Evolutionary conservation across 768 basidiomycete genomes (phyloP), one percentile per base, ranked within the genome.

Genomic region (Leccinellum rugosiceps): DNA sequence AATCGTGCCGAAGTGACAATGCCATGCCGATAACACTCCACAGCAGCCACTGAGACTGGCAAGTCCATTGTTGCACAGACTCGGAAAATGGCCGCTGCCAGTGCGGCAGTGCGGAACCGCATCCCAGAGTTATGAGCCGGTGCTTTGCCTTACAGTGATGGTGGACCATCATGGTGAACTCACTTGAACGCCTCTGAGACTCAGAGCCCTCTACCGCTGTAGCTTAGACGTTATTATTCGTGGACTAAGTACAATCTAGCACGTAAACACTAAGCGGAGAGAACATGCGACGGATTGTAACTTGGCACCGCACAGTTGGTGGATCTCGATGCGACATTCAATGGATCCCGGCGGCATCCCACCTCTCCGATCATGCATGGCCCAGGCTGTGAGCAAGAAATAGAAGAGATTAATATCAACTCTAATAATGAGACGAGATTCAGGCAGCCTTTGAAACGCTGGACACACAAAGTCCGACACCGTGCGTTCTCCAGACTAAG

Each of bases 51-150:
- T 49, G 45, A 30, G n/a, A 44, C 28, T 25, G 35, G 3, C 17
- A 25, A 7, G 3, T 25, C 25, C 59, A 57, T 60, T 60, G 60
- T 60, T 62, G 35, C 30, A 62, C 47, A 13, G 34, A 13, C 61
- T 50, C 32, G 49, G 26, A n/a, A n/a, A 45, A 19, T 23, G 21
- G 21, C 35, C 8, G 3, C n/a, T n/a, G n/a, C n/a, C 34, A 35
- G 34, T 35, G 15, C 7, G 34, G 34, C 34, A 35, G 34, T n/a
- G 35, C 17, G 35, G 35, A 17, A 17, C 35, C 35, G 17, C 35
- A n/a, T n/a, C n/a, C n/a, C n/a, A n/a, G n/a, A n/a, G n/a, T n/a
- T n/a, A n/a, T n/a, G n/a, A n/a, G n/a, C n/a, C n/a, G n/a, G n/a
- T n/a, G n/a, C n/a, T n/a, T n/a, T n/a, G n/a, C n/a, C n/a, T n/a